Conservation (phyloP, 768 basidiomycete species). For the Termitomyces titanicus region DNA sequence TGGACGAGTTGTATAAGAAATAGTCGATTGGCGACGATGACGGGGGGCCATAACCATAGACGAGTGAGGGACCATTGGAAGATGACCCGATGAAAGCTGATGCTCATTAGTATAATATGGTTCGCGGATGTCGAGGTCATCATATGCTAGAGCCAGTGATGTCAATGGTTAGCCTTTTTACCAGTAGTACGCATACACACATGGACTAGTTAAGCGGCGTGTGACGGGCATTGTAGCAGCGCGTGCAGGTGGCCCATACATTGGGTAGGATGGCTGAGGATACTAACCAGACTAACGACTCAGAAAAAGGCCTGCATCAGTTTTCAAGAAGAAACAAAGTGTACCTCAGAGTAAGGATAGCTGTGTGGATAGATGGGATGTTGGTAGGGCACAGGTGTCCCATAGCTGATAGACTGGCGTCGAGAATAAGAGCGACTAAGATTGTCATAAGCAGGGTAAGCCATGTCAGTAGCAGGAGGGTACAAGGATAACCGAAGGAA, state of each 20-base stretch:
- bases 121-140: slow-evolving; percentile 46
- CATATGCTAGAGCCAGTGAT: slow-evolving; percentile 39
- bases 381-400: slow-evolving; percentile 25
- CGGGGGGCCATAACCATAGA: slow-evolving; percentile 29
- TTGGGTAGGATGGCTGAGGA: slow-evolving; percentile 40
- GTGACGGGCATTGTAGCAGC: slow-evolving; percentile 25
- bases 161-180: background rate
- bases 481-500: slow-evolving; percentile 1
- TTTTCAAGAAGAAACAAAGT: background rate
- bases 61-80: slow-evolving; percentile 28
- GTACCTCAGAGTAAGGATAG: slow-evolving; percentile 31
- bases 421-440: slow-evolving; percentile 30
- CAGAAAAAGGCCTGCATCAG: background rate
- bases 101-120: slow-evolving; percentile 46
- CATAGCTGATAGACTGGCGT: slow-evolving; percentile 37
- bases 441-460: slow-evolving; percentile 24
- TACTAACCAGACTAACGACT: slow-evolving; percentile 27
- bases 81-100: slow-evolving; percentile 35
- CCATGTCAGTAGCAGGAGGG: slow-evolving; percentile 9
- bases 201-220: slow-evolving; percentile 37
- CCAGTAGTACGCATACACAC: slow-evolving; percentile 23
- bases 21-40: slow-evolving; percentile 47
- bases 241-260: slow-evolving; percentile 34
- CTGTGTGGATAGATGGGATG: slow-evolving; percentile 38
- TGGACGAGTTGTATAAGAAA: slow-evolving; percentile 40